Evolutionary conservation across 2,329 filamentous ascomycete genomes (phyloP).

Genomic region (Penicillium sp.): DNA sequence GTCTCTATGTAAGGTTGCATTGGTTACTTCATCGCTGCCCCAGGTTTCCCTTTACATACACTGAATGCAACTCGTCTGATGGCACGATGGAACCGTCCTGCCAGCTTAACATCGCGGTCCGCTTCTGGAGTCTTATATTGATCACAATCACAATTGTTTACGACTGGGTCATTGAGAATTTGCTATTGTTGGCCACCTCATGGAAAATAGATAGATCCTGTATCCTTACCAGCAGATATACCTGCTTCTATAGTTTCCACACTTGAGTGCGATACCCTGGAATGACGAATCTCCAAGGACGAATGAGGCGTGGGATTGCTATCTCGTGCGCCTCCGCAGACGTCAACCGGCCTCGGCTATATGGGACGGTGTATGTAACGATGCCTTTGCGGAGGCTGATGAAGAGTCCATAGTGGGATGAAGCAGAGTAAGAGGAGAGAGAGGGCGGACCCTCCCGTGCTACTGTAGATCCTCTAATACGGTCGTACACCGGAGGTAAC

Average conservation of each 20-base stretch:
- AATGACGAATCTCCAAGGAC: not conserved
- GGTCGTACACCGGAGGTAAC: conserved; percentile 31
- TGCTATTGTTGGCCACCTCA: conserved; percentile 12
- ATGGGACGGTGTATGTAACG: conserved; percentile 13
- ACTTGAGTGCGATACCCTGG: not conserved
- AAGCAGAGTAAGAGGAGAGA: conserved; percentile 5
- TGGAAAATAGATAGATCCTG: conserved; percentile 7
- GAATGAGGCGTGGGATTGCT: conserved; percentile 8
- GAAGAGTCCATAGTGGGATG: conserved; percentile 10
- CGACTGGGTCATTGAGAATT: conserved; percentile 7
- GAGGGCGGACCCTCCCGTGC: conserved; percentile 8
- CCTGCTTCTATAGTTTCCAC: not conserved
- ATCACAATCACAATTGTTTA: conserved; percentile 13
- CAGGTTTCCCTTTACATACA: conserved; percentile 11
- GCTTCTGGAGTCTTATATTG: conserved; percentile 1
- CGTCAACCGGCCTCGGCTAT: conserved; percentile 4
- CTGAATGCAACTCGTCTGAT: conserved; percentile 29
- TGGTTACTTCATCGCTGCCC: conserved; percentile 7
- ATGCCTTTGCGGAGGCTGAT: conserved; percentile 15
- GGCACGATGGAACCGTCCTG: conserved; percentile 21
- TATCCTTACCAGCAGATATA: not conserved
- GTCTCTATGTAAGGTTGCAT: no score
- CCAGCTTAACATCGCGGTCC: conserved; percentile 8
- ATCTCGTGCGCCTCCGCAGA: conserved; percentile 1
- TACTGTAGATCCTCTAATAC: conserved; percentile 19